Conservation (phyloP, 2,329 filamentous ascomycete species). For the Emergomyces pasteurianus region DNA sequence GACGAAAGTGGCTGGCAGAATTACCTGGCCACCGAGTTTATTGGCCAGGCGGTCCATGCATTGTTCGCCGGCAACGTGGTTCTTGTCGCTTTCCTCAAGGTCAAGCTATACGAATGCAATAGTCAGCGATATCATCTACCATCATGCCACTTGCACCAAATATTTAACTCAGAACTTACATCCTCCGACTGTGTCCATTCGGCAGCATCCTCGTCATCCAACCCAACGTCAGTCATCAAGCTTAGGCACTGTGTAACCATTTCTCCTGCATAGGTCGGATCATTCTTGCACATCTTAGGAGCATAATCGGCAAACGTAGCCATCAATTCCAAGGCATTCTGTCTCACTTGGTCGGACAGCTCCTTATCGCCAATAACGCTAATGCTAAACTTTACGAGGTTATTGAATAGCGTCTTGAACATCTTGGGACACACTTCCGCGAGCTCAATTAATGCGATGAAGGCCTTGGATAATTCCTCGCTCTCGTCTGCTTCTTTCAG, state of each 20-base stretch:
- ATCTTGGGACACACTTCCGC: conserved; percentile 92
- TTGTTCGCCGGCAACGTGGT: conserved; percentile 95
- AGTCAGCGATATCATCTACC: background rate
- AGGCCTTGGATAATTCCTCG: conserved; percentile 78
- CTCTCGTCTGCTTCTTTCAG: conserved; percentile 87
- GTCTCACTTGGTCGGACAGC: conserved; percentile 73
- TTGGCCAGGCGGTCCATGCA: conserved; percentile 97
- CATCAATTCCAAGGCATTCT: conserved; percentile 95
- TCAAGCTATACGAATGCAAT: conserved; percentile 51
- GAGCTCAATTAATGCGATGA: conserved; percentile 84
- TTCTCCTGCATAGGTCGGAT: conserved; percentile 77
- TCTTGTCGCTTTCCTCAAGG: conserved; percentile 88
- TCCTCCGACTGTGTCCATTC: conserved; percentile 94
- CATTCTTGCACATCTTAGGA: conserved; percentile 88
- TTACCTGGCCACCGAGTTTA: conserved; percentile 88
- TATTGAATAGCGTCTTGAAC: conserved; percentile 92
- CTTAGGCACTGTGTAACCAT: conserved; percentile 99
- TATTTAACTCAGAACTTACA: conserved; percentile 39
- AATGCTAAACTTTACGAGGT: conserved; percentile 83
- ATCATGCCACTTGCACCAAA: background rate
- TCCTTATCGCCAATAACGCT: conserved; percentile 95
- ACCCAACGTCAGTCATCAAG: conserved; percentile 91
- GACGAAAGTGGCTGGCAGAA: conserved; percentile 84
- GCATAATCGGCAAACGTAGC: conserved; percentile 94
- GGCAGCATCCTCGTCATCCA: conserved; percentile 84